A percentile compares a stretch with the other conserved stretches of the same genome.
phyloP scores from a whole-genome alignment of 2,329 filamentous ascomycete species.

The Cordyceps cicadae region DNA sequence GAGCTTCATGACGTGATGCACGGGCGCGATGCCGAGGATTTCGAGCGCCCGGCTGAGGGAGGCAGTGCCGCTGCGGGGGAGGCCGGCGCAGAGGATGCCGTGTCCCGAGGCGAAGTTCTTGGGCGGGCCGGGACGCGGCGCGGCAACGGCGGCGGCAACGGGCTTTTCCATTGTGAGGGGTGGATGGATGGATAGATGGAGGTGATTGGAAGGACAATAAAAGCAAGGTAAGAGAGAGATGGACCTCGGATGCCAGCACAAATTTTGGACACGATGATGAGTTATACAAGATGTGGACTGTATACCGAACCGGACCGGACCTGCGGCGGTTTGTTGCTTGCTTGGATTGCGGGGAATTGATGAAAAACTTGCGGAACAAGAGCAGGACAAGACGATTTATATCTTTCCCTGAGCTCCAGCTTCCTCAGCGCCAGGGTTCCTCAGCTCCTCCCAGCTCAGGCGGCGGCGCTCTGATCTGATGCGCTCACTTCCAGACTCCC shows the following conservation, averaged over 20 bases:
- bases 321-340: not conserved
- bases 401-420: not conserved
- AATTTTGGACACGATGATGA: not conserved
- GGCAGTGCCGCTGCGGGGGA: conserved; percentile 9
- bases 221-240: not conserved
- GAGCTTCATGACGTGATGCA: conserved; percentile 11
- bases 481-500: not conserved
- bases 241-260: not conserved
- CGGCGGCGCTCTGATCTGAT: not conserved
- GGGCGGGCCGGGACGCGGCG: not conserved
- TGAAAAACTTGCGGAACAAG: not conserved
- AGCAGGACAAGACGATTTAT: not conserved
- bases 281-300: not conserved
- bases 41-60: conserved; percentile 6
- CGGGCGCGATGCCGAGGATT: conserved; percentile 6
- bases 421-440: not conserved
- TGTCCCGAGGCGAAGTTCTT: conserved; percentile 10
- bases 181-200: not conserved
- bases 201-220: not conserved
- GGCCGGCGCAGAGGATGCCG: conserved; percentile 11
- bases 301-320: not conserved
- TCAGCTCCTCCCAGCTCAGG: not conserved
- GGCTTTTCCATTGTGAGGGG: conserved; percentile 1
- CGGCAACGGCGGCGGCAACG: no score
- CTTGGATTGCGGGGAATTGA: not conserved